Evolutionary conservation across 2,329 filamentous ascomycete species (phyloP), one percentile per base, ranked within the genome.

Genomic region (Colletotrichum cereale): DNA sequence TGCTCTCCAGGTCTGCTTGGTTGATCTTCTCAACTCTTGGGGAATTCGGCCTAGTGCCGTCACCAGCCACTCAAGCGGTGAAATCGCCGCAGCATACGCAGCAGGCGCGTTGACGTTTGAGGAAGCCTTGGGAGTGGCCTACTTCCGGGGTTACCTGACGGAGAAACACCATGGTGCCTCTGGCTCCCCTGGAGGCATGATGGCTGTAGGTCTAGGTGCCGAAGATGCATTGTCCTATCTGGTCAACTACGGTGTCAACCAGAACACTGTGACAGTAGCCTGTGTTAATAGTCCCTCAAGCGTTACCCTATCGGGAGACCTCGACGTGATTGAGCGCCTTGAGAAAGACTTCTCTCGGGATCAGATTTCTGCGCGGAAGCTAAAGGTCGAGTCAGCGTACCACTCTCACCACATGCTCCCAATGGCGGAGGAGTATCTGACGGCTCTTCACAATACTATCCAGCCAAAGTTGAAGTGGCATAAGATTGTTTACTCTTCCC

Each of bases 11-110:
- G 75, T 89, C 3, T 82, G 81, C 3, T 74, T 88, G 3, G 81
- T 82, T 0, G 79, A 83, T 11, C 77, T 88, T 2, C 76, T 88
- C 1, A 55, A 79, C 31, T 81, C 82, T 2, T 86, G 82, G 81
- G 80, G 79, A 0, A 77, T 87, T 21, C 71, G 65, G 5, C 83
- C 85, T 0, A 56, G 74, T 0, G 79, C 78, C 1, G 83, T 86
- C 0, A 77, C 80, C 2, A 84, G 86, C 1, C 86, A 87, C 73
- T 86, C 84, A 0, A 82, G 79, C 52, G 86, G 86, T 10, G 86
- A 87, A 67, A 86, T 87, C 40, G 83, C 76, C 0, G 85, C 85
- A 5, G 85, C 85, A 0, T 87, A 84, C 63, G 80, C 84, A 0
- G 76, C 82, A 0, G 79, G 79, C 0, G 72, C 66, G 1, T 57